These are phyloP conservation scores for Trichoderma parareesei DNA, from an alignment of 495 filamentous ascomycete species.

Conservation along the genomic window DNA sequence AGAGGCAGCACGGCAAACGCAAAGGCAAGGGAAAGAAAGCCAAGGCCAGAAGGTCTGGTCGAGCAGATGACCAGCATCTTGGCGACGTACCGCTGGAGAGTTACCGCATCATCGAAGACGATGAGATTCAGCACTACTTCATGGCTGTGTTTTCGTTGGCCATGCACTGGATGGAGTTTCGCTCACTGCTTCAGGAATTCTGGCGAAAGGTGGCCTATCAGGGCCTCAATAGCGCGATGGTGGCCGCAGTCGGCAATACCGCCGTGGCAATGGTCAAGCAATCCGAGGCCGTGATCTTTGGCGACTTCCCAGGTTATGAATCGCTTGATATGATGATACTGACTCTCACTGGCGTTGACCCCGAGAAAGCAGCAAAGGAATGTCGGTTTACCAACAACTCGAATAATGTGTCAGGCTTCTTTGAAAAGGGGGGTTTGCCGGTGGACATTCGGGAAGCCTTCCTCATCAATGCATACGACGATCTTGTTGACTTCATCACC, in stretches of 20 bases:
- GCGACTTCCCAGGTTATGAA: background rate
- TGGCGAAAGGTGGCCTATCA: background rate
- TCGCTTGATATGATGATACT: background rate
- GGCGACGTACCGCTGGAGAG: background rate
- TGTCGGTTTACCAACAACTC: background rate
- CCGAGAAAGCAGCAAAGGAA: background rate
- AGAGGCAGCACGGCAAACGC: background rate
- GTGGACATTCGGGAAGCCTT: background rate
- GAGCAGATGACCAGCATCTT: background rate
- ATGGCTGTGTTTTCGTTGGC: background rate
- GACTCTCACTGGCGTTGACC: background rate
- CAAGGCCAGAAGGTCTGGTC: background rate
- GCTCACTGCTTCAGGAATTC: background rate
- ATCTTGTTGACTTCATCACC: background rate
- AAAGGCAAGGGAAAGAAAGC: background rate
- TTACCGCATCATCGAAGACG: background rate
- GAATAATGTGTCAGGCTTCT: no score
- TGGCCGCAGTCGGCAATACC: background rate
- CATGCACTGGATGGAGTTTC: background rate
- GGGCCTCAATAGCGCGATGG: background rate
- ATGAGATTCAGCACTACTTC: background rate
- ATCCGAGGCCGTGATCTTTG: background rate
- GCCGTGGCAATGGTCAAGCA: slow-evolving; percentile 3
- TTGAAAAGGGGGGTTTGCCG: background rate
- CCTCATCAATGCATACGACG: background rate